Percentiles rank a stretch among this genome's conserved stretches.
These are phyloP conservation scores for Colletotrichum australisinense DNA, from an alignment of 2,329 filamentous ascomycete species.

Conservation along the genomic window DNA sequence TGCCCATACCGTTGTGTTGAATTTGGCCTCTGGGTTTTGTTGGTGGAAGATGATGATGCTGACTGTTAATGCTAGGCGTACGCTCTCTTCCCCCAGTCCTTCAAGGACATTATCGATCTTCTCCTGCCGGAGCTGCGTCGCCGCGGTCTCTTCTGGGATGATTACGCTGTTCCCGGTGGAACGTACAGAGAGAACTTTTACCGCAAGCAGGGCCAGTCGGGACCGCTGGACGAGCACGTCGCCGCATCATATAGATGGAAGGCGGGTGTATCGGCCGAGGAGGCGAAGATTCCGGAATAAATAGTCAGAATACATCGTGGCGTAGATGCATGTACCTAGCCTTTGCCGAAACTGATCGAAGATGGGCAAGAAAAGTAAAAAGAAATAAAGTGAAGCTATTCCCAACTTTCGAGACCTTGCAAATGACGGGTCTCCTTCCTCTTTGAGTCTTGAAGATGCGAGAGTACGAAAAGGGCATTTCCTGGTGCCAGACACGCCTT, in stretches of 20 bases:
- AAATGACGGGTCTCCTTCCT: too few relatives aligned
- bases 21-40: background rate
- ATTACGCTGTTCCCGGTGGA: conserved; percentile 64
- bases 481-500: background rate
- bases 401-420: background rate
- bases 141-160: conserved; percentile 68
- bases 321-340: background rate
- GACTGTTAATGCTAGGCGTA: conserved; percentile 59
- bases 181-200: conserved; percentile 73
- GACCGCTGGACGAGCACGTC: conserved; percentile 63
- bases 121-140: conserved; percentile 72
- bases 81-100: conserved; percentile 74
- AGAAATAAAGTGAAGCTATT: conserved; percentile 20
- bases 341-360: background rate
- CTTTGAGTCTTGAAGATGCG: background rate
- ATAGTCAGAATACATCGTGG: background rate
- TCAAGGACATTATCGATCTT: conserved; percentile 75
- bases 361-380: background rate
- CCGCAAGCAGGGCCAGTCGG: conserved; percentile 58
- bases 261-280: conserved; percentile 42
- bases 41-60: background rate
- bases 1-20: background rate
- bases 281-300: conserved; percentile 43
- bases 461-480: background rate
- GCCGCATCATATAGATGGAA: conserved; percentile 61